phyloP scores from a whole-genome alignment of 225 moss, liverwort and hornwort genomes.

The Rhytidiadelphus loreus region DNA sequence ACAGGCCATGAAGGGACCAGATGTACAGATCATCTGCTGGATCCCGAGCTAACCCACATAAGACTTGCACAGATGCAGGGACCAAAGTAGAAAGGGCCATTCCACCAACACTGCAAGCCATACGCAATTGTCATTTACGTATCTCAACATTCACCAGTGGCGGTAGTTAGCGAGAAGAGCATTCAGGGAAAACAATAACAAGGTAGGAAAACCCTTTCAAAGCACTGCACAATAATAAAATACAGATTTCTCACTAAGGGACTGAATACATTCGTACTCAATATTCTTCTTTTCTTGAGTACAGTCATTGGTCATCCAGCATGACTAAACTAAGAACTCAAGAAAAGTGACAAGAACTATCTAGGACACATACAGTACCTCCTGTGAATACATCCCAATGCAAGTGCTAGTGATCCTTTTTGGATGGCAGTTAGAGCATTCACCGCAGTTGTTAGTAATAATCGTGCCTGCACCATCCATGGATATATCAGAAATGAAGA shows the following conservation, averaged over 20 bases:
- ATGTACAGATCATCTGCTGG: constrained; percentile 70
- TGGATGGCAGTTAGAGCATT: constrained; percentile 33
- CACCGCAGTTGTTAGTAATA: constrained; percentile 42
- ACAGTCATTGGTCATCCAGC: background rate
- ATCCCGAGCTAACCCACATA: constrained; percentile 80
- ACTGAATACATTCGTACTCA: background rate
- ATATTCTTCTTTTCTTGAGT: background rate
- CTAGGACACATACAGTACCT: constrained; percentile 28
- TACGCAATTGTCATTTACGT: background rate
- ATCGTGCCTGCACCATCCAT: constrained; percentile 51
- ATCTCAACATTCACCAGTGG: background rate
- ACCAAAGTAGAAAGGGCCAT: constrained; percentile 95
- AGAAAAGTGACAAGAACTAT: background rate
- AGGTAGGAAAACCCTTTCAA: background rate
- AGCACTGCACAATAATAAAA: background rate
- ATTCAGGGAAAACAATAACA: background rate
- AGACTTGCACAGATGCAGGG: constrained; percentile 84
- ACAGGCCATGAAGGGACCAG: constrained; percentile 96
- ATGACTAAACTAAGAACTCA: background rate
- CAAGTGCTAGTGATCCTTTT: constrained; percentile 77
- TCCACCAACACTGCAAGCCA: constrained; percentile 76
- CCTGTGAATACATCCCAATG: constrained; percentile 92
- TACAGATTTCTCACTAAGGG: background rate
- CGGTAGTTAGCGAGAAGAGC: background rate
- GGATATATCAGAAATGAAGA: background rate